Conservation (phyloP, 495 filamentous ascomycete species). For the Aspergillus conjunctus region DNA sequence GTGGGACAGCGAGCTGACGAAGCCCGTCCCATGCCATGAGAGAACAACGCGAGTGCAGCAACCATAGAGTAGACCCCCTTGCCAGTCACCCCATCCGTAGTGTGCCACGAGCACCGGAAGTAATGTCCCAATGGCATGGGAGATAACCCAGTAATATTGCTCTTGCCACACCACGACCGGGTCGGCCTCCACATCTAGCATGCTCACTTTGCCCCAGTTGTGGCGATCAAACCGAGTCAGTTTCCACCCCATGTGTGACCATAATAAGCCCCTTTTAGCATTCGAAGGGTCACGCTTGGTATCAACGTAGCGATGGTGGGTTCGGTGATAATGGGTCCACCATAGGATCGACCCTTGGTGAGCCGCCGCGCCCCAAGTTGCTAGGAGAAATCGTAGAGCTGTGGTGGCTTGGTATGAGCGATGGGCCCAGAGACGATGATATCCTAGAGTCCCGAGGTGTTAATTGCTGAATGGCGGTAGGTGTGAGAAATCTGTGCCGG, state of each 20-base stretch:
- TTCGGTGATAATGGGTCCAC: slow-evolving; percentile 90
- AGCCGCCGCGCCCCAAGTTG: slow-evolving; percentile 79
- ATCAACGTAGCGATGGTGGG: slow-evolving; percentile 92
- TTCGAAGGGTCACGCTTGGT: slow-evolving; percentile 93
- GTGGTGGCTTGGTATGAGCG: slow-evolving; percentile 77
- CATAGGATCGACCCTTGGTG: slow-evolving; percentile 87
- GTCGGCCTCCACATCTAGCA: slow-evolving; percentile 84
- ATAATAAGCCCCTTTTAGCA: slow-evolving; percentile 83
- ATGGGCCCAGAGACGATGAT: slow-evolving; percentile 86
- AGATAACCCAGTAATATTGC: slow-evolving; percentile 74
- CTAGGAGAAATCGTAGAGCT: slow-evolving; percentile 80
- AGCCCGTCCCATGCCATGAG: slow-evolving; percentile 91
- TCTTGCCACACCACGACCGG: slow-evolving; percentile 83
- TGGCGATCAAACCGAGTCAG: slow-evolving; percentile 61
- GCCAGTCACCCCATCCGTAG: slow-evolving; percentile 75
- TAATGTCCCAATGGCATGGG: slow-evolving; percentile 75
- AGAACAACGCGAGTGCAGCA: slow-evolving; percentile 87
- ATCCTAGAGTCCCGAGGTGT: slow-evolving; percentile 43
- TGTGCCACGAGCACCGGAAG: slow-evolving; percentile 76
- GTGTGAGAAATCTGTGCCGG: too few relatives aligned
- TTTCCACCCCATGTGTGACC: slow-evolving; percentile 86
- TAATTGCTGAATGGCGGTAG: background rate
- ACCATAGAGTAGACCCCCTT: slow-evolving; percentile 81
- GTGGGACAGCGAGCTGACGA: slow-evolving; percentile 90
- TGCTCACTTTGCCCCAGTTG: slow-evolving; percentile 67